A percentile compares a stretch with the other conserved stretches of the same genome.
These are phyloP conservation scores for Knoxdaviesia proteae DNA, from an alignment of 2,329 filamentous ascomycete genomes.

Conservation along the genomic window DNA sequence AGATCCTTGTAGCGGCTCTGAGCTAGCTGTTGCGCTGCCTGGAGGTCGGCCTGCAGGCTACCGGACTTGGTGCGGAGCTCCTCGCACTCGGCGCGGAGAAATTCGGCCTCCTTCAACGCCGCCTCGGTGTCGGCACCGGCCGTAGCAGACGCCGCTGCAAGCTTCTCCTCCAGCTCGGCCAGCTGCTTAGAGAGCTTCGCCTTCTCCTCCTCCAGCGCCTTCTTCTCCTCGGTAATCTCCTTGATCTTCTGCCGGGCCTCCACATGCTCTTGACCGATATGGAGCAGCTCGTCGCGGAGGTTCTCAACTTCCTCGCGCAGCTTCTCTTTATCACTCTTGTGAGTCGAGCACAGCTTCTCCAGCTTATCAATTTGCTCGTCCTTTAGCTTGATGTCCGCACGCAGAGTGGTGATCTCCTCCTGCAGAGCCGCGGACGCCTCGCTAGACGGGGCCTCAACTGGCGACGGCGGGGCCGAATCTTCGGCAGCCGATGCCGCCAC, in stretches of 20 bases:
- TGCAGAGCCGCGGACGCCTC: constrained; percentile 15
- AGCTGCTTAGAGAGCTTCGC: constrained; percentile 26
- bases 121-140: constrained; percentile 8
- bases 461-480: constrained; percentile 13
- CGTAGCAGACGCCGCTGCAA: constrained; percentile 18
- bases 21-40: constrained; percentile 68
- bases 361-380: constrained; percentile 54
- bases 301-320: constrained; percentile 72
- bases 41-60: constrained; percentile 61
- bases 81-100: constrained; percentile 33
- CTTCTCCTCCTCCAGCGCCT: constrained; percentile 26
- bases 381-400: constrained; percentile 37
- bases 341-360: constrained; percentile 31
- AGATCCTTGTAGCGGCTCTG: constrained; percentile 77
- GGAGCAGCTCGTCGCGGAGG: constrained; percentile 57
- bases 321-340: constrained; percentile 47
- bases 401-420: constrained; percentile 27
- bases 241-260: constrained; percentile 62
- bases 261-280: constrained; percentile 66
- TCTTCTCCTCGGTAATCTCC: constrained; percentile 47
- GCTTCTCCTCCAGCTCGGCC: constrained; percentile 47
- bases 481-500: constrained; percentile 11
- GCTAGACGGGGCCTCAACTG: constrained; percentile 4
- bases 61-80: constrained; percentile 50
- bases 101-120: constrained; percentile 39